These are phyloP conservation scores for Phytopythium helicoides DNA, from an alignment of 352 stramenopile genomes.

Conservation along the genomic window DNA sequence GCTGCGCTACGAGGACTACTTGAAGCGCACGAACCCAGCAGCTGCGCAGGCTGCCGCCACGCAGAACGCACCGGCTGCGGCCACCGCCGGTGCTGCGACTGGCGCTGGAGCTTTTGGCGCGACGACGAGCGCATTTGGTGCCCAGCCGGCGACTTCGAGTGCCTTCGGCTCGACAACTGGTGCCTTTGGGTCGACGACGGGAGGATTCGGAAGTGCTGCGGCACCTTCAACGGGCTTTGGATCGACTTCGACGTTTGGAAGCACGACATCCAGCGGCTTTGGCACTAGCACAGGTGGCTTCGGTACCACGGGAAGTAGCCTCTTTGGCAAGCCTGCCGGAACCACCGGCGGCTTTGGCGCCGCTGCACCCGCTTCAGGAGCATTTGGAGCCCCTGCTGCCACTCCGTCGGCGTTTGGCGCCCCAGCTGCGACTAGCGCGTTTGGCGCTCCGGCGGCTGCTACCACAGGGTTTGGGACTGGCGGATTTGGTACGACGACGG, in stretches of 20 bases:
- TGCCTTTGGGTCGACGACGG: constrained; percentile 19
- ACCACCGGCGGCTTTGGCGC: background rate
- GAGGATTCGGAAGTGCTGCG: constrained; percentile 11
- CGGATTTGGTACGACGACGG: constrained; percentile 12
- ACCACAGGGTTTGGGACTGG: constrained; percentile 41
- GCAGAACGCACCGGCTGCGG: constrained; percentile 37
- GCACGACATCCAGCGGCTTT: constrained; percentile 13
- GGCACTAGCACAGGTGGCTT: constrained; percentile 20
- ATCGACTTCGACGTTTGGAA: constrained; percentile 25
- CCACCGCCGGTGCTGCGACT: constrained; percentile 19
- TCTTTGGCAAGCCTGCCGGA: constrained; percentile 3
- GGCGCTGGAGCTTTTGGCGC: constrained; percentile 43
- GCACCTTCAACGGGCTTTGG: constrained; percentile 25
- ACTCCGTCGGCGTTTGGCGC: constrained; percentile 34
- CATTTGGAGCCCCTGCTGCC: constrained; percentile 10
- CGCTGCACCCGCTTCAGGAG: constrained; percentile 1
- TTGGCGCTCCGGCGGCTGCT: constrained; percentile 34
- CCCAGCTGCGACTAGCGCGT: constrained; percentile 31
- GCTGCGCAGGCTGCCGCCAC: constrained; percentile 37
- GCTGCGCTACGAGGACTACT: constrained; percentile 74
- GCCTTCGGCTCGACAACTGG: constrained; percentile 31
- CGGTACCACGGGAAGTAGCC: constrained; percentile 5
- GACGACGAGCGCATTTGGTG: constrained; percentile 20
- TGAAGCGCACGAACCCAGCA: constrained; percentile 69
- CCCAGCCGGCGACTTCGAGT: constrained; percentile 25